Conservation (phyloP, 208 protist species). For the Endotrypanum monterogeii region DNA sequence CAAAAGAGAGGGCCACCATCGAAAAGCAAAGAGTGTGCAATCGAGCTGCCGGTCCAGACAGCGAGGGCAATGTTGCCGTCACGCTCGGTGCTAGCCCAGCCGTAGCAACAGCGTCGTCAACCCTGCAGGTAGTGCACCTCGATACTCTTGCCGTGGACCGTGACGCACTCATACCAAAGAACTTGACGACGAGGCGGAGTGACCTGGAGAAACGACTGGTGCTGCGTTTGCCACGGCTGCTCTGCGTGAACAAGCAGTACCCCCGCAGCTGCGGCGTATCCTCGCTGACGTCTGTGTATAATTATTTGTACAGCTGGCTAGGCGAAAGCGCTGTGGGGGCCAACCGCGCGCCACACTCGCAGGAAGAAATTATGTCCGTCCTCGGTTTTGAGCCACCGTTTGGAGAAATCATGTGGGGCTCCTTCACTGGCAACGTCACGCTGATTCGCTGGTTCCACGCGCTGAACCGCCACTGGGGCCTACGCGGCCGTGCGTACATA, state of each 20-base stretch:
- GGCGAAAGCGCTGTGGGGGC: conserved; percentile 54
- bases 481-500: conserved; percentile 62
- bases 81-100: not conserved
- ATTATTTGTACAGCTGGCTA: conserved; percentile 91
- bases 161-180: conserved; percentile 59
- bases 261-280: conserved; percentile 88
- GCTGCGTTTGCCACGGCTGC: conserved; percentile 66
- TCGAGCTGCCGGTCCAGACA: conserved; percentile 25
- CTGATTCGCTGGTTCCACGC: conserved; percentile 92
- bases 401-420: conserved; percentile 87
- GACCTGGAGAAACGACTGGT: conserved; percentile 74
- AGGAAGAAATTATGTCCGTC: conserved; percentile 90
- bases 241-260: conserved; percentile 91
- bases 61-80: conserved; percentile 47
- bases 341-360: conserved; percentile 58
- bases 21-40: conserved; percentile 35
- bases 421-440: conserved; percentile 91
- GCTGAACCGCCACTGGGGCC: conserved; percentile 77
- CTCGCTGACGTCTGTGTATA: conserved; percentile 88
- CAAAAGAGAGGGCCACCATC: conserved; percentile 70
- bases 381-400: conserved; percentile 91
- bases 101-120: conserved; percentile 9
- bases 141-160: conserved; percentile 48
- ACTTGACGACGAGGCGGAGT: conserved; percentile 63
- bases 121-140: conserved; percentile 42